Conservation (phyloP, 2,329 filamentous ascomycete genomes). For the Ceratocystis harringtonii region DNA sequence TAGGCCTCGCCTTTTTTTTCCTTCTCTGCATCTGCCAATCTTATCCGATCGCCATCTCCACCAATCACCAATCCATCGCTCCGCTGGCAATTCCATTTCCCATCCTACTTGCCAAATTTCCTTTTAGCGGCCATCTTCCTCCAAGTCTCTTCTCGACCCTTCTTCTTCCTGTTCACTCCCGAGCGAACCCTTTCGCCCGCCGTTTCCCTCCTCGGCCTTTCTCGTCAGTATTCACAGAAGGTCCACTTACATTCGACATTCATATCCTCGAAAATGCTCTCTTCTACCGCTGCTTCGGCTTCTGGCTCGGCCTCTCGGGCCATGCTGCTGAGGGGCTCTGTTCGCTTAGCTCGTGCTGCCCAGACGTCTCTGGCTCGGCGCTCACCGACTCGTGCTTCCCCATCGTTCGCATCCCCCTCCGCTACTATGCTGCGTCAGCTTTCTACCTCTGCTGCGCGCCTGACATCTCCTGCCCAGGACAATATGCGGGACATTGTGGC, state of each 20-base stretch:
- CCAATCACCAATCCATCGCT: neutral
- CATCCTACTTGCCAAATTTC: neutral
- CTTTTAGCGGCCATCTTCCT: neutral
- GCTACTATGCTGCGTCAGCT: slow-evolving; percentile 11
- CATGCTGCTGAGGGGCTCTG: slow-evolving; percentile 5
- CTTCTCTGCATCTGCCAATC: neutral
- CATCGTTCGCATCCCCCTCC: neutral
- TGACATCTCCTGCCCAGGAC: slow-evolving; percentile 21
- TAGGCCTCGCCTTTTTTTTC: neutral
- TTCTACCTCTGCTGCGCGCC: slow-evolving; percentile 12
- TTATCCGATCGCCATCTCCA: slow-evolving; percentile 3
- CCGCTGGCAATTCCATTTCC: neutral
- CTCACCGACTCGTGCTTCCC: neutral
- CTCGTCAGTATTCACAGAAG: neutral
- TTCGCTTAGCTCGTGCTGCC: slow-evolving; percentile 8
- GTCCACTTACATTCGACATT: neutral
- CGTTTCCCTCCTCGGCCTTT: neutral
- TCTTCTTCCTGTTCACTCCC: neutral
- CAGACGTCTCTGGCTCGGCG: neutral
- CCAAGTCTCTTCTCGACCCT: neutral
- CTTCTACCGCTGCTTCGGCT: slow-evolving; percentile 12
- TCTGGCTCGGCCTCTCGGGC: slow-evolving; percentile 13
- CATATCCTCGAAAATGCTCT: slow-evolving; percentile 11
- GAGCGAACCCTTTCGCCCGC: neutral
- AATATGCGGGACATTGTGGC: slow-evolving; percentile 25